Evolutionary conservation across 2,329 filamentous ascomycete genomes (phyloP).

Genomic region (Claviceps paspali): DNA sequence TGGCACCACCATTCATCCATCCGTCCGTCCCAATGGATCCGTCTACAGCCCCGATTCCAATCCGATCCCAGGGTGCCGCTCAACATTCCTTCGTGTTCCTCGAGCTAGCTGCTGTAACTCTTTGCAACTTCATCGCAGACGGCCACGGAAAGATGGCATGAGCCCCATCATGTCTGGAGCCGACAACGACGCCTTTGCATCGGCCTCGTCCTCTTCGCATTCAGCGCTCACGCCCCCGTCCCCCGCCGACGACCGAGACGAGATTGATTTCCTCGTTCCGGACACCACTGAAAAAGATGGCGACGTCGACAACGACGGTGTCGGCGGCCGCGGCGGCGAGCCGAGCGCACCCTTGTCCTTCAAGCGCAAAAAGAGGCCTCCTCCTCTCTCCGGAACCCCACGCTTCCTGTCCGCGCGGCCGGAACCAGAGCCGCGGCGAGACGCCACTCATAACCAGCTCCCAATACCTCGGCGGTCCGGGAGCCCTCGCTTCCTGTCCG

Average conservation of each 20-base stretch:
- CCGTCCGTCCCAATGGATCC: too few species aligned
- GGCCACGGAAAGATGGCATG: slow-evolving; percentile 18
- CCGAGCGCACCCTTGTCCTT: slow-evolving; percentile 46
- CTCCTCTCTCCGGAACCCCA: slow-evolving; percentile 28
- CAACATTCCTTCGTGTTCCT: too few species aligned
- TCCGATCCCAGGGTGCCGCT: too few species aligned
- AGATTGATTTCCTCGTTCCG: slow-evolving; percentile 27
- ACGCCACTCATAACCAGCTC: background rate
- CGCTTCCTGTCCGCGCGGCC: slow-evolving; percentile 35
- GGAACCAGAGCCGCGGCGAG: slow-evolving; percentile 11
- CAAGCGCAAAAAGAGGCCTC: slow-evolving; percentile 50
- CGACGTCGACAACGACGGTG: slow-evolving; percentile 14
- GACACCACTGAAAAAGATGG: slow-evolving; percentile 9
- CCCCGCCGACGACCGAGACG: slow-evolving; percentile 26
- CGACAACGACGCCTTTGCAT: slow-evolving; percentile 19
- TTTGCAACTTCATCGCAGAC: background rate
- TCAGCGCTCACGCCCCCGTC: slow-evolving; percentile 13
- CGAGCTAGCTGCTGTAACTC: background rate
- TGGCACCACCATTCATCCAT: too few species aligned
- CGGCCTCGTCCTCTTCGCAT: slow-evolving; percentile 21
- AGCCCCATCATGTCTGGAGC: slow-evolving; percentile 26
- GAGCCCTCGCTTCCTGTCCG: slow-evolving; percentile 34
- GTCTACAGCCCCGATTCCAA: too few species aligned
- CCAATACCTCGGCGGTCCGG: too few species aligned
- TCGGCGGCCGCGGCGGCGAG: slow-evolving; percentile 29